Conservation (phyloP, 768 basidiomycete genomes). For the Phanerochaete carnosa region DNA sequence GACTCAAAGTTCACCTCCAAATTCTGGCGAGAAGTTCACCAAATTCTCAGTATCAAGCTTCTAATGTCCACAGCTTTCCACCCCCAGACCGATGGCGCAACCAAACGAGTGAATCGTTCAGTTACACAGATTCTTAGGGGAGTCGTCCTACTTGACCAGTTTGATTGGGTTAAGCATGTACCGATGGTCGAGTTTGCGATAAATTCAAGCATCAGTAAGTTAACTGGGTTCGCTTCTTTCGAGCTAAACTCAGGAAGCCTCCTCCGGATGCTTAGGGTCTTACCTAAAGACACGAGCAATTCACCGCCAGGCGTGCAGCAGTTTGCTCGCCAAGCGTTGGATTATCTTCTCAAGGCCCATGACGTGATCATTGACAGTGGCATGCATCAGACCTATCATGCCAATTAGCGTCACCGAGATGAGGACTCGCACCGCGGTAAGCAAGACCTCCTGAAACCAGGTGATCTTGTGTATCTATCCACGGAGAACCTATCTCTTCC, state of each 20-base stretch:
- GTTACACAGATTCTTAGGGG: constrained; percentile 29
- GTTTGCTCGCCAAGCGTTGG: neutral
- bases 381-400: constrained; percentile 25
- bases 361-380: too few species aligned
- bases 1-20: too few species aligned
- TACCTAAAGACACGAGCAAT: constrained; percentile 16
- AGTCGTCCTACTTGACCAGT: constrained; percentile 27
- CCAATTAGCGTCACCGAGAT: constrained; percentile 17
- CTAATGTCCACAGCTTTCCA: constrained; percentile 41
- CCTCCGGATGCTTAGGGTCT: constrained; percentile 40
- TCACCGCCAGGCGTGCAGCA: neutral
- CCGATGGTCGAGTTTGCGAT: too few species aligned
- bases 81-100: constrained; percentile 40
- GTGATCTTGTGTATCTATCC: too few species aligned
- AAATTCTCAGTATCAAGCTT: constrained; percentile 25
- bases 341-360: neutral
- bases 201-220: too few species aligned
- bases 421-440: too few species aligned
- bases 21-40: constrained; percentile 2
- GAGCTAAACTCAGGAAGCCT: too few species aligned
- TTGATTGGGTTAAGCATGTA: constrained; percentile 29
- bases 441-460: too few species aligned
- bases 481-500: too few species aligned
- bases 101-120: constrained; percentile 32
- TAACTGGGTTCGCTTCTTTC: too few species aligned